These are phyloP conservation scores for Chalciporus sphaerocephalus DNA, from an alignment of 768 basidiomycete species.

Conservation along the genomic window DNA sequence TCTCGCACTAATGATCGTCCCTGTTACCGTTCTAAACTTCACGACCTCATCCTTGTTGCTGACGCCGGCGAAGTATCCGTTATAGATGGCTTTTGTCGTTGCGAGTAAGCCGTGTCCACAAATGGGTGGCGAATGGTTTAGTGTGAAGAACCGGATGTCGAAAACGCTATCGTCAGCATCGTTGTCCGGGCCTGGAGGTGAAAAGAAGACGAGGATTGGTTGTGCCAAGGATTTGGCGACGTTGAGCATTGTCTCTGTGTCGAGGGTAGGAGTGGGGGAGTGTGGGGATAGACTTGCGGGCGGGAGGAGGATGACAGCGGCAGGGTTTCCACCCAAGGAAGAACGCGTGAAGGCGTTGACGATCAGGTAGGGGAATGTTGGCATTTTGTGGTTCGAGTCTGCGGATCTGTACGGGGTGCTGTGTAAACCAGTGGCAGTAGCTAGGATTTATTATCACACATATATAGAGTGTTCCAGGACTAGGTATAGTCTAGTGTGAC, in stretches of 20 bases:
- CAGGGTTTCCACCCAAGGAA: slow-evolving; percentile 44
- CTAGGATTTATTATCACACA: too few relatives aligned
- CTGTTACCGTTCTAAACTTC: slow-evolving; percentile 29
- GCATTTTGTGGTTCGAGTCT: too few relatives aligned
- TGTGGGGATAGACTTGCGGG: slow-evolving; percentile 1
- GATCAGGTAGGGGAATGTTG: slow-evolving; percentile 29
- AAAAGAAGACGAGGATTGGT: slow-evolving; percentile 39
- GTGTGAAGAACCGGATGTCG: slow-evolving; percentile 38
- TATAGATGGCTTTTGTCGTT: slow-evolving; percentile 37
- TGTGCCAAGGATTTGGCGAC: slow-evolving; percentile 45
- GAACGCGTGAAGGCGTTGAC: slow-evolving; percentile 43
- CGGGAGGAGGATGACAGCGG: slow-evolving; percentile 35
- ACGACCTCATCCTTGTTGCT: slow-evolving; percentile 15
- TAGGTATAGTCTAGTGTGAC: too few relatives aligned
- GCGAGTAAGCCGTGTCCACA: slow-evolving; percentile 48
- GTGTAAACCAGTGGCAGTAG: too few relatives aligned
- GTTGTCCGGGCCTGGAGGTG: slow-evolving; percentile 19
- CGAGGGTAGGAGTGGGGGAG: background rate
- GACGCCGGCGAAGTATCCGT: slow-evolving; percentile 16
- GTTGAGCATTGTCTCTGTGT: slow-evolving; percentile 11
- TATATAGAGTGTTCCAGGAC: too few relatives aligned
- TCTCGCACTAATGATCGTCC: slow-evolving; percentile 24
- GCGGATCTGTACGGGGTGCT: too few relatives aligned
- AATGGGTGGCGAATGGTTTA: slow-evolving; percentile 31
- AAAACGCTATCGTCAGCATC: slow-evolving; percentile 24